phyloP scores from a whole-genome alignment of 306 rosid species.

The Phaseolus lunatus region DNA sequence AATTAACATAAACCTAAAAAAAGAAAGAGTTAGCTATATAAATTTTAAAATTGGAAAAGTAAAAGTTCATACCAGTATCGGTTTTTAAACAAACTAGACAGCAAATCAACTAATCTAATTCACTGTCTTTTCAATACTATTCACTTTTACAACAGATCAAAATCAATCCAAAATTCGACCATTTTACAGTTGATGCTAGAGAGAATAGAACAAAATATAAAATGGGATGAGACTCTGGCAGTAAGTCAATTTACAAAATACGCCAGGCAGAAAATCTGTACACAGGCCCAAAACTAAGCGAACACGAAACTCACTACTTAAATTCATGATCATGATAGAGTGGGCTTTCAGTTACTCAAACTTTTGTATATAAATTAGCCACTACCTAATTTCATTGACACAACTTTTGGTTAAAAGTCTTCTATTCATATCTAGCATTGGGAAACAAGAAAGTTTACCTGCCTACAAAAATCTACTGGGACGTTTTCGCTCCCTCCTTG shows the following conservation, averaged over 20 bases:
- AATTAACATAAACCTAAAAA: too few relatives aligned
- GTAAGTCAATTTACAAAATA: neutral
- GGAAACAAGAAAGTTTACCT: slow-evolving; percentile 15
- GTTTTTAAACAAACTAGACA: too few relatives aligned
- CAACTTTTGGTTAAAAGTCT: neutral
- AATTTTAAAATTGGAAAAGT: too few relatives aligned
- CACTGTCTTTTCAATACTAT: neutral
- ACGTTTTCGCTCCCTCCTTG: slow-evolving; percentile 38
- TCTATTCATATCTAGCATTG: neutral
- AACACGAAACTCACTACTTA: too few relatives aligned
- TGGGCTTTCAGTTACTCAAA: neutral
- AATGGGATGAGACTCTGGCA: slow-evolving; percentile 1
- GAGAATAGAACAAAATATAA: neutral
- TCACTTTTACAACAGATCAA: neutral
- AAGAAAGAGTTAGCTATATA: too few relatives aligned
- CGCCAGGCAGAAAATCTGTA: neutral
- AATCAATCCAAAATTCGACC: neutral
- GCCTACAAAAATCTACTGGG: slow-evolving; percentile 9
- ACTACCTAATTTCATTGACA: slow-evolving; percentile 24
- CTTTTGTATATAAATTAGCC: slow-evolving; percentile 5
- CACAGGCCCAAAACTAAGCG: too few relatives aligned
- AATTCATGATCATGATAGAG: neutral
- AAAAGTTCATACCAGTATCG: too few relatives aligned
- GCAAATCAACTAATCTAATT: neutral
- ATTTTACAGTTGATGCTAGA: neutral